Base-by-base conservation (phyloP, 331 rosid genomes). In the Pyracantha coccinea region DNA sequence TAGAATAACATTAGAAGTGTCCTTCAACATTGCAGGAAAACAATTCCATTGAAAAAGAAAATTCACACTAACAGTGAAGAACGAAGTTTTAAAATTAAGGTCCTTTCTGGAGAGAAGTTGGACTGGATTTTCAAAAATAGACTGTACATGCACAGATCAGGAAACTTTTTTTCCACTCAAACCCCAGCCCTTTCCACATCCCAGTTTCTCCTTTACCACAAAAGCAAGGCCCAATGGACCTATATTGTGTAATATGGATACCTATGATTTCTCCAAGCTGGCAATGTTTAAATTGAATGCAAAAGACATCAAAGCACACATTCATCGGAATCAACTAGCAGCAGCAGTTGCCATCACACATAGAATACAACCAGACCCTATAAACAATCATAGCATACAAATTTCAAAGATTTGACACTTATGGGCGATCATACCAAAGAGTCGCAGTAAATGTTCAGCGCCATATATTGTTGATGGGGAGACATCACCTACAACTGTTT, bases 371-470 rank as follows among this genome's bases (percentile, higher is more conserved):
- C 59, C 60, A 38, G 58, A 60, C 16, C 63, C 12, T 68, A 57
- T 66, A 77, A 74, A 24, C 19, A 74, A 29, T 29, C 66, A 79
- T 38, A 68, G 68, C 68, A 68, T 24, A 68, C 71, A 62, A 8
- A 66, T 13, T 65, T 31, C 66, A 28, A 66, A 44, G 33, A 69
- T 76, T 76, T 35, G 54, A 32, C 57, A 68, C 63, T 73, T 74
- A 66, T 52, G 38, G 28, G 13, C 17, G 50, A 71, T 20, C 91
- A 72, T 90, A 95, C 99, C 99, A 80, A 95, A 95, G 68, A 95
- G 97, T 78, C 98, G 96, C 50, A 95, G 75, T 78, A 95, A 82
- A 89, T 95, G 99, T 82, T 95, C 99, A 25, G 98, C 99, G 45
- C 99, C 99, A 45, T 95, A 95, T 71, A 92, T 78, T 61, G 92